A percentile compares a stretch with the other conserved stretches of the same genome.
phyloP scores from a whole-genome alignment of 345 rosid genomes.

The Sisymbrium irio region DNA sequence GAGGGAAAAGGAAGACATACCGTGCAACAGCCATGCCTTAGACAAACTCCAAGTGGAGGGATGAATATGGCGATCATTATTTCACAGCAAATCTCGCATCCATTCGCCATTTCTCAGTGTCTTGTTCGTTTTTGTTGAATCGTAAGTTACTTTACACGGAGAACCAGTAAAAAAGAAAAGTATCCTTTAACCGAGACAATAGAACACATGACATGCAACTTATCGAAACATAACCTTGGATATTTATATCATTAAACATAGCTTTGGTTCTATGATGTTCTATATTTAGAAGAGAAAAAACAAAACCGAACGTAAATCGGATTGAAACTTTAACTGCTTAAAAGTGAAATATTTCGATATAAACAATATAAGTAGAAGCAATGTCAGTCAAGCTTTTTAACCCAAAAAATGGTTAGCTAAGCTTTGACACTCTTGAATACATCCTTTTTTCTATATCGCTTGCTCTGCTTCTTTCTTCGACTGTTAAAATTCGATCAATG shows the following conservation, averaged over 20 bases:
- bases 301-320: not conserved
- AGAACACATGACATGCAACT: not conserved
- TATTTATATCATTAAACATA: not conserved
- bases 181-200: not conserved
- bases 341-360: not conserved
- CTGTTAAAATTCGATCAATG: not conserved
- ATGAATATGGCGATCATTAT: constrained; percentile 70
- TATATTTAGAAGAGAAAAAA: not conserved
- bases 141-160: not conserved
- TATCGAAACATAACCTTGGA: not conserved
- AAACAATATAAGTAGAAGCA: not conserved
- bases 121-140: not conserved
- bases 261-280: not conserved
- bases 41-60: constrained; percentile 88
- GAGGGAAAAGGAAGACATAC: constrained; percentile 34
- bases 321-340: not conserved
- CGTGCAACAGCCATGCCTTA: constrained; percentile 87
- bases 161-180: not conserved
- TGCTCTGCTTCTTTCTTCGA: too few relatives aligned
- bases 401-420: not conserved
- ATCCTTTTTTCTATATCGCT: not conserved
- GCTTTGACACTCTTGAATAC: not conserved
- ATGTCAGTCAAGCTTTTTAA: not conserved
- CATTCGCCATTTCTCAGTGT: constrained; percentile 50
- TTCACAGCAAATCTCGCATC: constrained; percentile 78